Base-by-base conservation (phyloP, 495 filamentous ascomycete species). In the Penicillium mononematosum region DNA sequence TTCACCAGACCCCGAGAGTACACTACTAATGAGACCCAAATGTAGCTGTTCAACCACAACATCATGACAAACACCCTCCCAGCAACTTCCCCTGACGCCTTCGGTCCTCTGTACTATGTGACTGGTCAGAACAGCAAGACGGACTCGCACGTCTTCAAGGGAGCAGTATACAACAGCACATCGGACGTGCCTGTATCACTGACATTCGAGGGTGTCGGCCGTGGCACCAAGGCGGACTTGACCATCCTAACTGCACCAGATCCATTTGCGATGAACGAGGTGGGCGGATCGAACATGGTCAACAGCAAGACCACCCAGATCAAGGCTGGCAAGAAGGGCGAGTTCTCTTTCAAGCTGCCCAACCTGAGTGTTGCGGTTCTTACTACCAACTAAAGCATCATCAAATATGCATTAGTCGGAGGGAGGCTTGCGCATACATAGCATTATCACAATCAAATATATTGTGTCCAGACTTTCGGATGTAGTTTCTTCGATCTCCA, bases 151-250 rank as follows among this genome's bases (percentile, higher is more conserved):
- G 72, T 81, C 50, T 81, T 86, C 69, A 90, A 90, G 62, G 77
- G 76, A 11, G 85, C 85, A 31, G 80, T 86, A 1, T 90, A 89
- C 70, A 89, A 90, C 70, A 75, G 77, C 51, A 83, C 85, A 4
- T 71, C 50, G 4, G 59, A 70, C 20, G 71, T 80, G 0, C 64
- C 79, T 0, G 73, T 89, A 16, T 71, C 70, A 5, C 56, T 88
- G 16, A 65, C 66, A 5, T 88, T 89, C 50, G 80, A 81, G 14
- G 82, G 82, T 5, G 59, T 84, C 12, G 55, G 56, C 11, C 58
- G 70, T 1, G 79, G 78, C 5, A 67, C 77, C 0, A 68, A 51
- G 12, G 85, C 79, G 0, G 75, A 76, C 24, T 69, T 90, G 65
- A 87, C 83, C 5, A 75, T 87, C 4, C 66, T 88, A 11, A 82